phyloP scores from a whole-genome alignment of 2,329 filamentous ascomycete species.

The Sclerotinia subarctica region DNA sequence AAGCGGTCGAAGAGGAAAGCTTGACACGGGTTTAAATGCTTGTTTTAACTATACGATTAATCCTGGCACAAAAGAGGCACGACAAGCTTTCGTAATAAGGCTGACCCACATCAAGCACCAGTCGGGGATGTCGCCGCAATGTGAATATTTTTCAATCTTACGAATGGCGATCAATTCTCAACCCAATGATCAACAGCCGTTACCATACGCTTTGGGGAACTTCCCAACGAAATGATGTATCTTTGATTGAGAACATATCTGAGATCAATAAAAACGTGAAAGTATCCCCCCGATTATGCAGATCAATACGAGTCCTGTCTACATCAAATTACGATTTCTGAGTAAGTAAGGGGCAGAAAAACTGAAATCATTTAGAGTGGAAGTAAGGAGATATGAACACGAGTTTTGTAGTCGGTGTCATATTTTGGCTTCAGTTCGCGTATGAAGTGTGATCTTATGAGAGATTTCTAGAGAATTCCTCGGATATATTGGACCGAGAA shows the following conservation, averaged over 20 bases:
- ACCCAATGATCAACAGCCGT: not conserved
- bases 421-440: constrained; percentile 3
- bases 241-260: not conserved
- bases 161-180: not conserved
- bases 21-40: not conserved
- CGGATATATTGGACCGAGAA: not conserved
- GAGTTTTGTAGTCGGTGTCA: constrained; percentile 4
- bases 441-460: not conserved
- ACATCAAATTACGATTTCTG: not conserved
- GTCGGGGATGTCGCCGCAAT: not conserved
- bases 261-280: not conserved
- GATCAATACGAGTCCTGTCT: not conserved
- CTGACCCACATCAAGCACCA: not conserved
- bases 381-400: constrained; percentile 11
- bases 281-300: constrained; percentile 4
- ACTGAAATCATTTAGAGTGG: not conserved
- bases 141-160: not conserved
- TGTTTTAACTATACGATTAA: not conserved
- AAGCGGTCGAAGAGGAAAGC: not conserved
- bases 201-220: not conserved
- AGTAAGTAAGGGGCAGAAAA: not conserved
- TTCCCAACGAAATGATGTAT: not conserved
- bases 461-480: not conserved
- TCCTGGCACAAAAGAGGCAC: not conserved
- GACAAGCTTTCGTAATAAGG: not conserved